Evolutionary conservation across 2,329 filamentous ascomycete genomes (phyloP), one percentile per base, ranked within the genome.

Genomic region (Fusarium pilosicola): DNA sequence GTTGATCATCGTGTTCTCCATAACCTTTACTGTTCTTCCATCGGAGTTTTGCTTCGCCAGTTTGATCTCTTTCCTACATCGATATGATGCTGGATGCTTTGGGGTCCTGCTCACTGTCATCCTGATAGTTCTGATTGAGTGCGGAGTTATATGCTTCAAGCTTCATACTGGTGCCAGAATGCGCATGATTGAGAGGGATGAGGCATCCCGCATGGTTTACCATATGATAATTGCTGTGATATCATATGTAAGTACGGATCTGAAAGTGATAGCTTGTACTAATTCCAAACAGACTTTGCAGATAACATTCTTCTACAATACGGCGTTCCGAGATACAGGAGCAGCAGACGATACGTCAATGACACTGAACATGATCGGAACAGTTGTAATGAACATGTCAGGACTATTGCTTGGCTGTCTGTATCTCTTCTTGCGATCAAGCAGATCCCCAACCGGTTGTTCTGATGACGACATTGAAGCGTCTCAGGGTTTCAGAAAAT

Each of bases 191-290:
- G 89, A 93, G 79, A 85, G 91, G 52, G 86, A 90, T 65, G 85
- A 89, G 39, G 91, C 91, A 8, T 93, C 91, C 12, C 86, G 90
- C 68, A 93, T 93, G 89, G 88, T 92, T 17, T 93, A 92, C 79
- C 93, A 91, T 78, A 83, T 92, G 71, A 80, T 86, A 4, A 79
- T 92, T 59, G 89, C 86, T 22, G 82, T 90, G 62, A 80, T 88
- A 55, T 89, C 86, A 62, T 89, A 87, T 78, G 91, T 92, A 76
- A 81, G 88, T 83, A 22, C 32, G 9, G 15, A 22, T 39, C 44
- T 18, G 26, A 3, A 28, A n/a, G 24, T 28, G n/a, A 28, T 30
- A 20, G 36, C 62, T 46, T n/a, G n/a, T 44, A 26, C 80, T 85
- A 75, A 85, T 68, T 41, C 14, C 69, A 81, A 68, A 80, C 65